phyloP scores from a whole-genome alignment of 1,284 basidiomycete genomes.

The Spongispora temasekensis region DNA sequence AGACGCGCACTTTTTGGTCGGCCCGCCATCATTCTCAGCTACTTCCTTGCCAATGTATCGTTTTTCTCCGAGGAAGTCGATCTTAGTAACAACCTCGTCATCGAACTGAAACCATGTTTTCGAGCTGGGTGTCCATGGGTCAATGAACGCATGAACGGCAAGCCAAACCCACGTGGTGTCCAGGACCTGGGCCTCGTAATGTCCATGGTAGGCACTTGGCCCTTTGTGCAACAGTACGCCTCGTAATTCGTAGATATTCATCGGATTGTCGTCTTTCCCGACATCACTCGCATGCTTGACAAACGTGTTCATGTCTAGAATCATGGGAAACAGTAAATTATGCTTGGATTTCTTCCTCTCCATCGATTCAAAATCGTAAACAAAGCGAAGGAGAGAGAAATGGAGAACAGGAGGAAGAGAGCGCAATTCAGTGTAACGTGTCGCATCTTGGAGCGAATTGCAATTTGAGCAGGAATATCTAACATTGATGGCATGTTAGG shows the following conservation, averaged over 20 bases:
- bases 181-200: constrained; percentile 89
- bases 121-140: constrained; percentile 44
- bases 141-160: constrained; percentile 7
- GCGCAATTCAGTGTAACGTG: constrained; percentile 67
- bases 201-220: constrained; percentile 85
- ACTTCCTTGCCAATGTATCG: constrained; percentile 31
- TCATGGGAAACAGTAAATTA: constrained; percentile 69
- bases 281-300: constrained; percentile 32
- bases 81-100: constrained; percentile 74
- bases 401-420: constrained; percentile 83
- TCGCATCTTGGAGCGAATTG: constrained; percentile 70
- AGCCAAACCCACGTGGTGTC: constrained; percentile 61
- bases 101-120: constrained; percentile 89
- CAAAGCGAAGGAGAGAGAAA: constrained; percentile 87
- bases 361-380: constrained; percentile 76
- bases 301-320: constrained; percentile 74
- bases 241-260: constrained; percentile 70
- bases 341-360: constrained; percentile 85
- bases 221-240: constrained; percentile 88
- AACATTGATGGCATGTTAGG: too few relatives aligned
- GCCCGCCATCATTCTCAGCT: constrained; percentile 27
- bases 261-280: constrained; percentile 9
- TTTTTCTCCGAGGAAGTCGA: constrained; percentile 54
- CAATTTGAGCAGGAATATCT: constrained; percentile 83
- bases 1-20: constrained; percentile 29